Conservation (phyloP, 768 basidiomycete genomes). For the Pisolithus marmoratus region DNA sequence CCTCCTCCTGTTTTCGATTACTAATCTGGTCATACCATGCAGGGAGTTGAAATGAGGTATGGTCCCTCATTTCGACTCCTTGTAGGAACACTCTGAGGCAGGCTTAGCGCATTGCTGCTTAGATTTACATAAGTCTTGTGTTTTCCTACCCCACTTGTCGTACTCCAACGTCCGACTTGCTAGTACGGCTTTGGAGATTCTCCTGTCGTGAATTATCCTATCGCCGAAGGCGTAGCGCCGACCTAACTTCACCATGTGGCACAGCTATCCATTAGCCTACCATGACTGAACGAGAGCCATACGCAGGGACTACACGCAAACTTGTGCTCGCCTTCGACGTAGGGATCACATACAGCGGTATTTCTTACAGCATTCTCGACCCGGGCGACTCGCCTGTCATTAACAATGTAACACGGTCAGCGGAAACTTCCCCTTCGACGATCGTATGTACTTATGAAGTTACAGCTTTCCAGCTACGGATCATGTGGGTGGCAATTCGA, state of each 20-base stretch:
- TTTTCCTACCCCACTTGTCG: too few relatives aligned
- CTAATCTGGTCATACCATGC: background rate
- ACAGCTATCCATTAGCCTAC: background rate
- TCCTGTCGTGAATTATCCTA: too few relatives aligned
- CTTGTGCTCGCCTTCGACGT: conserved; percentile 48
- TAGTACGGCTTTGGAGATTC: background rate
- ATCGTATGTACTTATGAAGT: conserved; percentile 4
- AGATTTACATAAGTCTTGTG: too few relatives aligned
- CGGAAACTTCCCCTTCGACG: background rate
- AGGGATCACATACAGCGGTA: conserved; percentile 47
- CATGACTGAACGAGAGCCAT: conserved; percentile 31
- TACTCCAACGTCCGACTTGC: too few relatives aligned
- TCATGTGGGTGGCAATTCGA: conserved; percentile 40
- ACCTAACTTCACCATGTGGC: conserved; percentile 1
- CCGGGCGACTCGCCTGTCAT: conserved; percentile 24
- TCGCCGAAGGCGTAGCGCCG: too few relatives aligned
- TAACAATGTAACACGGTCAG: conserved; percentile 20
- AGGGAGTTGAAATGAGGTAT: conserved; percentile 14
- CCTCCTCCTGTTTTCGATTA: background rate
- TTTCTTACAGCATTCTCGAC: conserved; percentile 36
- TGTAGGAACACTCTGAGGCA: too few relatives aligned
- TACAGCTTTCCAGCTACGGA: conserved; percentile 43
- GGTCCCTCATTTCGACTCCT: background rate
- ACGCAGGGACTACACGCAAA: conserved; percentile 35
- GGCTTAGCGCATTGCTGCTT: too few relatives aligned